Percentiles rank a stretch among this genome's conserved stretches.
phyloP scores from a whole-genome alignment of 768 basidiomycete species.

The Mycena sanguinolenta region DNA sequence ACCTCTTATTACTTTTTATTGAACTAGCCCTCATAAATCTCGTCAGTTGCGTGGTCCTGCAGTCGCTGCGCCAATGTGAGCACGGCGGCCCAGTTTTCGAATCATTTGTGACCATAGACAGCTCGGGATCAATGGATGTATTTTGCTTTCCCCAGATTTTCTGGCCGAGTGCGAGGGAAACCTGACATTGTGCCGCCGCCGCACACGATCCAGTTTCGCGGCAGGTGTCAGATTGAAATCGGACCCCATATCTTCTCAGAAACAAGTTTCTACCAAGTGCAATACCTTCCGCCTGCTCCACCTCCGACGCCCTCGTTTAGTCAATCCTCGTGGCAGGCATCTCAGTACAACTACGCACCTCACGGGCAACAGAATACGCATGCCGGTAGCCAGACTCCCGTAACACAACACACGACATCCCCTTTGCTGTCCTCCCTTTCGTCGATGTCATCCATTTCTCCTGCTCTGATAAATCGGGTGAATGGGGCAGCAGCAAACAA shows the following conservation, averaged over 20 bases:
- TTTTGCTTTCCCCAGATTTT: slow-evolving; percentile 79
- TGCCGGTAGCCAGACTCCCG: slow-evolving; percentile 37
- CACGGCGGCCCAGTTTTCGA: slow-evolving; percentile 15
- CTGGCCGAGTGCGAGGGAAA: slow-evolving; percentile 73
- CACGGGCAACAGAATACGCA: slow-evolving; percentile 33
- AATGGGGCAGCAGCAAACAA: slow-evolving; percentile 75
- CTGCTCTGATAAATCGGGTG: slow-evolving; percentile 72
- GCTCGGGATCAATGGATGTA: slow-evolving; percentile 75
- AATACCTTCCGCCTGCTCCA: slow-evolving; percentile 63
- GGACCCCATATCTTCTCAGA: slow-evolving; percentile 82
- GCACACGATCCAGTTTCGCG: slow-evolving; percentile 74
- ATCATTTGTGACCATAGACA: slow-evolving; percentile 28
- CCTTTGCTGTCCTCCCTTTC: slow-evolving; percentile 61
- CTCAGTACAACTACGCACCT: slow-evolving; percentile 18
- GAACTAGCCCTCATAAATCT: slow-evolving; percentile 10
- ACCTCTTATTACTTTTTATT: slow-evolving; percentile 3
- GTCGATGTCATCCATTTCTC: slow-evolving; percentile 64
- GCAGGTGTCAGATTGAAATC: slow-evolving; percentile 78
- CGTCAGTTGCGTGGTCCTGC: slow-evolving; percentile 70
- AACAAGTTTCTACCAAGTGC: slow-evolving; percentile 80
- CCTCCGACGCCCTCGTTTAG: slow-evolving; percentile 24
- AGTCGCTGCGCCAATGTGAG: slow-evolving; percentile 81
- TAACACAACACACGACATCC: slow-evolving; percentile 47
- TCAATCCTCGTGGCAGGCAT: slow-evolving; percentile 27
- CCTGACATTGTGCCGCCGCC: slow-evolving; percentile 70